phyloP scores from a whole-genome alignment of 495 filamentous ascomycete genomes.

The Collariella sp. region DNA sequence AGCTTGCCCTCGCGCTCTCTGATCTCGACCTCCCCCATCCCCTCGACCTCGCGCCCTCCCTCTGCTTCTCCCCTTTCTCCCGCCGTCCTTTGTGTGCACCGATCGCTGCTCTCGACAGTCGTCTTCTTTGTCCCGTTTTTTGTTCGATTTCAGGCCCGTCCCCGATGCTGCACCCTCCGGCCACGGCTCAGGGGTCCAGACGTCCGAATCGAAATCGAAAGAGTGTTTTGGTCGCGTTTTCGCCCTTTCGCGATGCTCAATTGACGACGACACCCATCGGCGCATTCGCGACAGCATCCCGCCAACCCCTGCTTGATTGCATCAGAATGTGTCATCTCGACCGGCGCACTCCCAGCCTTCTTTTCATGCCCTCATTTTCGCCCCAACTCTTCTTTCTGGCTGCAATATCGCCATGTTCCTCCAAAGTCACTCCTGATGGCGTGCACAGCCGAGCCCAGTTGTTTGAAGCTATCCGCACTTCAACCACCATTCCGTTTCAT shows the following conservation, averaged over 20 bases:
- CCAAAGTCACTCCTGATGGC: slow-evolving; percentile 22
- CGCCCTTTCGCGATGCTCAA: slow-evolving; percentile 16
- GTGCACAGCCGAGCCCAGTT: not conserved
- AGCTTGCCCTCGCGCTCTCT: slow-evolving; percentile 20
- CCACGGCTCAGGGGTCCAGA: not conserved
- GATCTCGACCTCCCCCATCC: slow-evolving; percentile 31
- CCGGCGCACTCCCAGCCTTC: slow-evolving; percentile 22
- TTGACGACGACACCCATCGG: slow-evolving; percentile 15
- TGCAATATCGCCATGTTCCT: not conserved
- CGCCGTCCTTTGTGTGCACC: slow-evolving; percentile 2
- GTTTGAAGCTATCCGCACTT: slow-evolving; percentile 38
- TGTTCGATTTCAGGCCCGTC: slow-evolving; percentile 13
- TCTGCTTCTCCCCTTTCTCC: slow-evolving; percentile 33
- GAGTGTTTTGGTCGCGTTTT: slow-evolving; percentile 22
- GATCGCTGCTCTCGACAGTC: not conserved
- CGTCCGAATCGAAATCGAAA: slow-evolving; percentile 5
- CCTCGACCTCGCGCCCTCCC: slow-evolving; percentile 25
- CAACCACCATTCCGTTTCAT: slow-evolving; percentile 9
- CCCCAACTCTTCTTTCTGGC: not conserved
- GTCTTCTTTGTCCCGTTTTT: slow-evolving; percentile 18
- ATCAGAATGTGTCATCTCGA: slow-evolving; percentile 10
- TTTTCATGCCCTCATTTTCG: slow-evolving; percentile 6
- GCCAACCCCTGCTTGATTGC: slow-evolving; percentile 27
- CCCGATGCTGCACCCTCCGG: not conserved
- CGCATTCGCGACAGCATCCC: slow-evolving; percentile 28